A percentile compares a stretch with the other conserved stretches of the same genome.
Conservation (phyloP, 2,329 filamentous ascomycete genomes). For the Drechslerella dactyloides region DNA sequence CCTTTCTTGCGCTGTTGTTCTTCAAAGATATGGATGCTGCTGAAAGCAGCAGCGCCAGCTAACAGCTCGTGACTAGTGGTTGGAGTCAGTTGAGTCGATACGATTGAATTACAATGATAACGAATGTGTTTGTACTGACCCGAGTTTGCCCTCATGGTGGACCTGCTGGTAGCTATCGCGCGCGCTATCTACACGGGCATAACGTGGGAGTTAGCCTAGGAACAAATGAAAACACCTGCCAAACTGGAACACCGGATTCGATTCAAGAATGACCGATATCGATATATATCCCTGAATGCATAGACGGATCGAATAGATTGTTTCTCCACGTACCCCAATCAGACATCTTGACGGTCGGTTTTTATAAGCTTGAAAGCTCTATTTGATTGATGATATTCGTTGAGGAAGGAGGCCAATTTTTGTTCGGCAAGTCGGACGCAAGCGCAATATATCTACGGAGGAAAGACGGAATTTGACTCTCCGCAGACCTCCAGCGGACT, state of each 20-base stretch:
- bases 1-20: conserved; percentile 39
- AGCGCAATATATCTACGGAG: too few relatives aligned
- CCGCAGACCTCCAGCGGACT: background rate
- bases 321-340: background rate
- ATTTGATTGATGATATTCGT: too few relatives aligned
- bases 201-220: too few relatives aligned
- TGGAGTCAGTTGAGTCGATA: background rate
- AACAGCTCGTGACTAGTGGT: conserved; percentile 33
- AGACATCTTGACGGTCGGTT: background rate
- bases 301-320: too few relatives aligned
- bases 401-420: too few relatives aligned
- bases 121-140: conserved; percentile 9
- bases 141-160: conserved; percentile 33
- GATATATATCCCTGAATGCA: background rate
- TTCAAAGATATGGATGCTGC: conserved; percentile 39
- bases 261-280: too few relatives aligned
- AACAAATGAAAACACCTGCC: too few relatives aligned
- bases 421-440: too few relatives aligned
- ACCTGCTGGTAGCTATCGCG: conserved; percentile 15
- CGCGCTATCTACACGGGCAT: conserved; percentile 4
- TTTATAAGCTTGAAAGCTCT: too few relatives aligned
- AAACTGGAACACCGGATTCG: too few relatives aligned
- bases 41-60: conserved; percentile 43
- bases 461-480: too few relatives aligned
- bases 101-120: too few relatives aligned